phyloP scores from a whole-genome alignment of 306 rosid species.

The Vigna hirtella region DNA sequence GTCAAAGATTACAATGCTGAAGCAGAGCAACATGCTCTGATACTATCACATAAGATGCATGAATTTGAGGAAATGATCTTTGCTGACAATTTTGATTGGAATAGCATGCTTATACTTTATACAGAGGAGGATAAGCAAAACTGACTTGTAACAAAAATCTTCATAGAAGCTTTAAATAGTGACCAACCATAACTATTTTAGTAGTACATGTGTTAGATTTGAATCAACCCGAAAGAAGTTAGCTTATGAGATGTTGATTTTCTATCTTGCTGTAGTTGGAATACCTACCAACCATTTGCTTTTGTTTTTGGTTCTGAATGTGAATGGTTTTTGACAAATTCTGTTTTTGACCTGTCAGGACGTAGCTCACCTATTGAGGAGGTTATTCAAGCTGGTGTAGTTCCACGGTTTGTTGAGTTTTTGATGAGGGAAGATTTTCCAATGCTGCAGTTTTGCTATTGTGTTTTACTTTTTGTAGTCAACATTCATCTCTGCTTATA shows the following conservation, averaged over 20 bases:
- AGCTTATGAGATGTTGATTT: neutral
- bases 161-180: too few species aligned
- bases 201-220: neutral
- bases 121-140: too few species aligned
- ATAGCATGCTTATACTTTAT: too few species aligned
- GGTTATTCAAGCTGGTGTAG: conserved; percentile 90
- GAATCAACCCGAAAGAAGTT: neutral
- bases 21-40: too few species aligned
- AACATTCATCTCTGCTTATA: neutral
- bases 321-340: neutral
- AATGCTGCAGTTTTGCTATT: conserved; percentile 73
- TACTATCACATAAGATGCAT: too few species aligned
- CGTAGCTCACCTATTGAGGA: conserved; percentile 90
- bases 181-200: too few species aligned
- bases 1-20: too few species aligned
- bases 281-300: conserved; percentile 58
- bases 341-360: conserved; percentile 47
- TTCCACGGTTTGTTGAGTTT: conserved; percentile 91
- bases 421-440: conserved; percentile 85
- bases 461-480: neutral
- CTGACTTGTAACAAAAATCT: too few species aligned
- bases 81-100: too few species aligned
- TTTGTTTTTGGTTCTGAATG: neutral
- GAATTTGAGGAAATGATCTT: too few species aligned
- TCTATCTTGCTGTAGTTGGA: conserved; percentile 66